Conservation (phyloP, 1,139 yeast genomes). For the Torulaspora pretoriensis region DNA sequence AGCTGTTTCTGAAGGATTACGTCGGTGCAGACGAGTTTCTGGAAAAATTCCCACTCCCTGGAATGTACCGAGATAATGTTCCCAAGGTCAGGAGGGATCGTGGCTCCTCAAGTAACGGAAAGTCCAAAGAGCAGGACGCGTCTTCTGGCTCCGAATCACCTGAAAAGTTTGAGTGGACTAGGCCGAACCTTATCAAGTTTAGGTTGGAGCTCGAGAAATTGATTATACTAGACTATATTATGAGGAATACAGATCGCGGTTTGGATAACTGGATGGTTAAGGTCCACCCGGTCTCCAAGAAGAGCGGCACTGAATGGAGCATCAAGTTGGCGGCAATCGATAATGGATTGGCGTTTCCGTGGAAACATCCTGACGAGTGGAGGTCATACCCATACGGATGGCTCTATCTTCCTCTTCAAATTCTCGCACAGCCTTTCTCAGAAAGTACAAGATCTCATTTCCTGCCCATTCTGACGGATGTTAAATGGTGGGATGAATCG, state of each 20-base stretch:
- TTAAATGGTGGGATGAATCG: slow-evolving; percentile 69
- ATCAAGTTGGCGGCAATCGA: slow-evolving; percentile 71
- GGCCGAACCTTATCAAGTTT: slow-evolving; percentile 47
- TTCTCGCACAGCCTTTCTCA: slow-evolving; percentile 69
- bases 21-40: slow-evolving; percentile 61
- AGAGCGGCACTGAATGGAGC: slow-evolving; percentile 40
- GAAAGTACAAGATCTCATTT: slow-evolving; percentile 53
- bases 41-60: slow-evolving; percentile 54
- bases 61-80: slow-evolving; percentile 16
- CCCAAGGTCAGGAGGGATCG: slow-evolving; percentile 8
- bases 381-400: slow-evolving; percentile 78
- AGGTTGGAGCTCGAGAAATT: slow-evolving; percentile 63
- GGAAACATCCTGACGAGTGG: slow-evolving; percentile 86
- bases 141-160: background rate
- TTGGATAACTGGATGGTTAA: slow-evolving; percentile 77
- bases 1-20: slow-evolving; percentile 57
- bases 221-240: slow-evolving; percentile 65
- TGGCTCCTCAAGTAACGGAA: slow-evolving; percentile 8
- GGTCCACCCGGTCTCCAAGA: slow-evolving; percentile 26
- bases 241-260: slow-evolving; percentile 74
- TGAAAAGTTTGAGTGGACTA: slow-evolving; percentile 51
- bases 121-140: slow-evolving; percentile 12
- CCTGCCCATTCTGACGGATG: slow-evolving; percentile 55
- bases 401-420: slow-evolving; percentile 60
- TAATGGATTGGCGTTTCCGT: slow-evolving; percentile 71